phyloP scores from a whole-genome alignment of 2,329 filamentous ascomycete genomes.

The Cryphonectria radicalis region DNA sequence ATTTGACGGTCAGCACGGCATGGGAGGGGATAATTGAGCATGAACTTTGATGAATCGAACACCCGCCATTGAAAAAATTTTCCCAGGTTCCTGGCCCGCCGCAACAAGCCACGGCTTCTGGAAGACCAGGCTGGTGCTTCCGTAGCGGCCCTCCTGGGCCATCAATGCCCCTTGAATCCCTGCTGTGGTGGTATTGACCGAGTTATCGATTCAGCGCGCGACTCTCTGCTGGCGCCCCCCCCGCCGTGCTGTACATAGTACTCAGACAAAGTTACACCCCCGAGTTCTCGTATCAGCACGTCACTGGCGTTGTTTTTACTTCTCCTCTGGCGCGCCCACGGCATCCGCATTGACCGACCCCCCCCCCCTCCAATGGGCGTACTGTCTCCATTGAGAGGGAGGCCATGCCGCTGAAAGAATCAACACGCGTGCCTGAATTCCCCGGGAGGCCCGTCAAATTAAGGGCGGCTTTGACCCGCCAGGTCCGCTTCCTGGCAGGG shows the following conservation, averaged over 20 bases:
- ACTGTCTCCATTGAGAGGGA: background rate
- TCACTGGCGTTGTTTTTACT: background rate
- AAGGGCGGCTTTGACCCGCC: constrained; percentile 24
- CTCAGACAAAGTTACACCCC: background rate
- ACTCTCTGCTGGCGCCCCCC: constrained; percentile 2
- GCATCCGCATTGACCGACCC: background rate
- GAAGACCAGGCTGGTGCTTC: constrained; percentile 17
- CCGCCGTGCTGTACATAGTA: too few species aligned
- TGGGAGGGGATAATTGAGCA: constrained; percentile 7
- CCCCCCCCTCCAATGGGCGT: background rate
- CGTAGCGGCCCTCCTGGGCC: constrained; percentile 20
- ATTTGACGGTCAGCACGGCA: constrained; percentile 25
- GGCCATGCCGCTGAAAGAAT: background rate
- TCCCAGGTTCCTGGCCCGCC: constrained; percentile 6
- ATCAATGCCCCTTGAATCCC: constrained; percentile 15
- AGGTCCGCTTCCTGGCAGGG: constrained; percentile 25
- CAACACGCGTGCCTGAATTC: constrained; percentile 5
- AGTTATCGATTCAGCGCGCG: constrained; percentile 15
- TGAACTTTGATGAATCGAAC: constrained; percentile 19
- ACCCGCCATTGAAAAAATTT: constrained; percentile 11
- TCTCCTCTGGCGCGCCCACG: background rate
- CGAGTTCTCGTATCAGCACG: background rate
- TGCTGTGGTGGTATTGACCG: constrained; percentile 14
- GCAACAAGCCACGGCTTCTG: constrained; percentile 22
- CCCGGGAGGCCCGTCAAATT: constrained; percentile 30